These are phyloP conservation scores for Solanum commersonii DNA, from an alignment of 257 asterid species.

Conservation along the genomic window DNA sequence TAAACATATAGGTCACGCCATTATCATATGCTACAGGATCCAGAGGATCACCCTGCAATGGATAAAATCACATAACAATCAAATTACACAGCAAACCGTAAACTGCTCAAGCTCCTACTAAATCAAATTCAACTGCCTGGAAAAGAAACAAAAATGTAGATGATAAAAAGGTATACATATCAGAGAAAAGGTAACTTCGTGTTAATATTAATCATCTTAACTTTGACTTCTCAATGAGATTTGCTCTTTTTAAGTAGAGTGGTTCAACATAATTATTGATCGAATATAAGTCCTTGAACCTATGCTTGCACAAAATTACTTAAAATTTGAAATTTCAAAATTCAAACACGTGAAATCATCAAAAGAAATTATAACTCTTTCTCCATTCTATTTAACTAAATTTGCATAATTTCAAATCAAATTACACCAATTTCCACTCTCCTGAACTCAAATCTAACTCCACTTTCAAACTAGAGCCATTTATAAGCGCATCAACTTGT, in stretches of 20 bases:
- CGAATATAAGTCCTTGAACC: background rate
- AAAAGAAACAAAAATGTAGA: background rate
- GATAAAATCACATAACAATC: slow-evolving; percentile 2
- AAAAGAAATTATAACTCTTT: background rate
- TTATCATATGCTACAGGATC: slow-evolving; percentile 86
- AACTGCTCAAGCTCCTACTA: background rate
- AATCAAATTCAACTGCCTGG: background rate
- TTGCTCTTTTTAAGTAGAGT: background rate
- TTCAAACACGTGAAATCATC: background rate
- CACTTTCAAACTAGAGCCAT: background rate
- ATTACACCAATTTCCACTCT: background rate
- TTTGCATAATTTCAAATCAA: background rate
- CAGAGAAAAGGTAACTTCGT: background rate
- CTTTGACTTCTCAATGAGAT: background rate
- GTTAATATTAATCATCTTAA: background rate
- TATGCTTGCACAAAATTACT: background rate
- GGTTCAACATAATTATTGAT: background rate
- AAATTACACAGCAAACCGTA: background rate
- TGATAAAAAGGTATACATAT: background rate
- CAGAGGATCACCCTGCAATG: slow-evolving; percentile 84
- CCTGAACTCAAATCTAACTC: background rate
- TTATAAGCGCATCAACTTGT: background rate
- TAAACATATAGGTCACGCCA: slow-evolving; percentile 93
- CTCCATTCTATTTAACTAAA: background rate
- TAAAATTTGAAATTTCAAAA: background rate